A percentile compares a stretch with the other conserved stretches of the same genome.
Evolutionary conservation across 345 rosid genomes (phyloP).

Genomic region (Nasturtium officinale): DNA sequence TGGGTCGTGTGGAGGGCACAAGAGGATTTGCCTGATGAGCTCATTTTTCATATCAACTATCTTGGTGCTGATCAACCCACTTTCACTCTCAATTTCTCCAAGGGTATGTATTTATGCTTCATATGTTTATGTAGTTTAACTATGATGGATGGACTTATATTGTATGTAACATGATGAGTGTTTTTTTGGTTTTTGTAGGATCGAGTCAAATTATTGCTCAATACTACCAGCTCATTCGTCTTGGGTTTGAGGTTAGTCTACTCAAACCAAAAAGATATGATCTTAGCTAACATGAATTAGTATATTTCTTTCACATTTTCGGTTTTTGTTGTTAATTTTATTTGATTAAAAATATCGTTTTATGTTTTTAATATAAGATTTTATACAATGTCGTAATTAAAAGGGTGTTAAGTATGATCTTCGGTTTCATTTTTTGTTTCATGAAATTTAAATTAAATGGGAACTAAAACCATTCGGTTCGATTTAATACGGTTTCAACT

Average conservation of each 20-base stretch:
- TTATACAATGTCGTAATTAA: too few species aligned
- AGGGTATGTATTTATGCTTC: slow-evolving; percentile 49
- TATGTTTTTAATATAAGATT: neutral
- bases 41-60: slow-evolving; percentile 90
- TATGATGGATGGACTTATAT: neutral
- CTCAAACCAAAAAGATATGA: neutral
- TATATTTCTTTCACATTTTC: neutral
- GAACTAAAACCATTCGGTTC: neutral
- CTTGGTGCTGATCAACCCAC: slow-evolving; percentile 96
- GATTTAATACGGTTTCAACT: neutral
- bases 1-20: slow-evolving; percentile 91
- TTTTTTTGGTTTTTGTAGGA: slow-evolving; percentile 26
- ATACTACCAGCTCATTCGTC: slow-evolving; percentile 85
- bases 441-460: neutral
- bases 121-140: neutral
- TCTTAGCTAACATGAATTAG: neutral
- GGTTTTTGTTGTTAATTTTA: too few species aligned
- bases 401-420: too few species aligned
- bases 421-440: too few species aligned
- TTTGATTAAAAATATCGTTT: neutral
- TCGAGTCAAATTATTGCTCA: slow-evolving; percentile 56
- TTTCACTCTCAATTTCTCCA: slow-evolving; percentile 94
- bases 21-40: slow-evolving; percentile 89
- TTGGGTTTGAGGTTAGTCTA: slow-evolving; percentile 69
- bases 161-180: neutral